Conservation (phyloP, 306 rosid species). For the Vachellia pachyceras region DNA sequence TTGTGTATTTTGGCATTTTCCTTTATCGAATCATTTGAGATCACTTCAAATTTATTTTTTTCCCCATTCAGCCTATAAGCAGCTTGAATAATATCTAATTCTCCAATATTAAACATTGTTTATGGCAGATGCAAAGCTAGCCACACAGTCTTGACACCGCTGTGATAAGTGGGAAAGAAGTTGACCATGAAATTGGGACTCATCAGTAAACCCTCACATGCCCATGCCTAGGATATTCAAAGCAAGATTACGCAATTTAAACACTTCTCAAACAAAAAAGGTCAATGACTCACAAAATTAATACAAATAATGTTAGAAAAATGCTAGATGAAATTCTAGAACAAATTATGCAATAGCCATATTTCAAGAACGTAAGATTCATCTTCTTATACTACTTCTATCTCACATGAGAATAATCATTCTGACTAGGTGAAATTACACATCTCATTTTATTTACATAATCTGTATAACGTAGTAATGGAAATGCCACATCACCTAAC, state of each 20-base stretch:
- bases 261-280: not conserved
- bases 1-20: too few species aligned
- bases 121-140: too few species aligned
- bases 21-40: too few species aligned
- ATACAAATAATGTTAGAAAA: not conserved
- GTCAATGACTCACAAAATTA: not conserved
- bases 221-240: too few species aligned
- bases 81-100: too few species aligned
- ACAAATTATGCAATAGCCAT: not conserved
- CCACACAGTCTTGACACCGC: too few species aligned
- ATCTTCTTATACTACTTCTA: not conserved
- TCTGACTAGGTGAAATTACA: not conserved
- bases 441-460: not conserved
- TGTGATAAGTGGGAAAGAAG: too few species aligned
- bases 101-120: too few species aligned
- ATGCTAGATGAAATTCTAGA: not conserved
- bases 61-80: too few species aligned
- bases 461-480: constrained; percentile 15
- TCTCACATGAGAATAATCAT: not conserved
- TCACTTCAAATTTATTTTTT: too few species aligned
- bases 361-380: not conserved
- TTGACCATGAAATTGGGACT: too few species aligned
- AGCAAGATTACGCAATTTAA: not conserved
- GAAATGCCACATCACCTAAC: constrained; percentile 19
- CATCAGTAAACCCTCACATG: too few species aligned